Conservation (phyloP, 148 eudicot species). For the Suaeda aralocaspica region DNA sequence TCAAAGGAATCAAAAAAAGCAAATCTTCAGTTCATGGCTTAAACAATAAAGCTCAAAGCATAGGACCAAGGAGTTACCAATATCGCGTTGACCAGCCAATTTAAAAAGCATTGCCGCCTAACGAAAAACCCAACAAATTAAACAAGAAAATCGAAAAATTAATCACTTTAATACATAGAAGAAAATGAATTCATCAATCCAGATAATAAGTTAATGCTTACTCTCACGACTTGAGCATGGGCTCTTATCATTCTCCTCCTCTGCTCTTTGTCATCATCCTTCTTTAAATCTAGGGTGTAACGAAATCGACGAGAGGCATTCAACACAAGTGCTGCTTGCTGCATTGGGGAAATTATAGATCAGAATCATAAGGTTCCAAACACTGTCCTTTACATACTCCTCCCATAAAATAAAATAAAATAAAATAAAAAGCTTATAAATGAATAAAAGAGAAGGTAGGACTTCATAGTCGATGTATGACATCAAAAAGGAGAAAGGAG, state of each 20-base stretch:
- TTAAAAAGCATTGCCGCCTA: conserved; percentile 97
- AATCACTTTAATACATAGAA: not conserved
- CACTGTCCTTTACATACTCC: not conserved
- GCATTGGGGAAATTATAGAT: conserved; percentile 20
- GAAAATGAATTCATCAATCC: not conserved
- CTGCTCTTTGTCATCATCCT: conserved; percentile 68
- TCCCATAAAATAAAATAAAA: not conserved
- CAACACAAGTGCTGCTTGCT: conserved; percentile 96
- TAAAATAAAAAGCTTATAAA: too few relatives aligned
- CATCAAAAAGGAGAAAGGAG: not conserved
- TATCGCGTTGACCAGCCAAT: conserved; percentile 82
- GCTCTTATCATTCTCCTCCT: conserved; percentile 86
- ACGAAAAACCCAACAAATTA: conserved; percentile 12
- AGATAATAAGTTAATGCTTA: conserved; percentile 26
- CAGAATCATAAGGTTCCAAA: not conserved
- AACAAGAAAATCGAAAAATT: conserved; percentile 1
- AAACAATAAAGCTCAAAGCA: not conserved
- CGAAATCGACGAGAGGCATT: conserved; percentile 96
- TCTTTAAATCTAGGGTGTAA: conserved; percentile 76
- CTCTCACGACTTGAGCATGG: conserved; percentile 96
- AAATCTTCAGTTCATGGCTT: not conserved
- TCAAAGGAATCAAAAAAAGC: not conserved
- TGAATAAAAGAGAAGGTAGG: not conserved
- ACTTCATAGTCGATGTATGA: not conserved
- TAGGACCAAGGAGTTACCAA: conserved; percentile 40